phyloP scores from a whole-genome alignment of 2,329 filamentous ascomycete genomes.

The Tolypocladium tundrense region DNA sequence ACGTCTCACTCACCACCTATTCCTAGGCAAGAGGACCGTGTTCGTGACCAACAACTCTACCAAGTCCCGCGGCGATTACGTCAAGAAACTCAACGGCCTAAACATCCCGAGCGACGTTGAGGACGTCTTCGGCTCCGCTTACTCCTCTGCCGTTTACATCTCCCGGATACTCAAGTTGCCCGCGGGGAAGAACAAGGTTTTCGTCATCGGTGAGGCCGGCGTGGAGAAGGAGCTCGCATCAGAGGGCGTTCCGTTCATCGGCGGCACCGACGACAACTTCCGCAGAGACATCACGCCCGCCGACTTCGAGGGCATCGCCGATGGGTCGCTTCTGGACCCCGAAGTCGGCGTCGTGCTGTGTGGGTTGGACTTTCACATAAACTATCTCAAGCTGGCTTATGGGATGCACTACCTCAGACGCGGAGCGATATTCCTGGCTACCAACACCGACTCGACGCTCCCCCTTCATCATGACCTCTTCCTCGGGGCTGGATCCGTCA shows the following conservation, averaged over 20 bases:
- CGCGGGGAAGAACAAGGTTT: conserved; percentile 80
- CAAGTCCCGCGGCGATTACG: conserved; percentile 86
- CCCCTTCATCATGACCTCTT: conserved; percentile 77
- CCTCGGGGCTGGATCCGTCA: conserved; percentile 79
- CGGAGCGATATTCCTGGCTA: conserved; percentile 82
- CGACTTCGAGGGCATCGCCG: conserved; percentile 72
- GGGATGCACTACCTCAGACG: conserved; percentile 77
- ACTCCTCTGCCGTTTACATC: conserved; percentile 94
- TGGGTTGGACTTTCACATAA: conserved; percentile 88
- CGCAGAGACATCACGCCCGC: conserved; percentile 69
- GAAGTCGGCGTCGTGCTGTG: conserved; percentile 84
- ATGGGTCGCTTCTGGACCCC: conserved; percentile 66
- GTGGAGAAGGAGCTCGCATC: conserved; percentile 80
- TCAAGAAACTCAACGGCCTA: conserved; percentile 75
- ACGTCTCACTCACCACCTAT: background rate
- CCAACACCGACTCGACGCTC: conserved; percentile 84
- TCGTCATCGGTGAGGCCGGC: conserved; percentile 81
- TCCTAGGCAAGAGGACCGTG: conserved; percentile 73
- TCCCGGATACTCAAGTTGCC: conserved; percentile 78
- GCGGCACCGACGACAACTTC: conserved; percentile 72
- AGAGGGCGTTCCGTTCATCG: conserved; percentile 71
- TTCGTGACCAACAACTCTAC: conserved; percentile 99
- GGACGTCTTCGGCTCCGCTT: conserved; percentile 92
- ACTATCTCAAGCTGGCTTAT: conserved; percentile 82
- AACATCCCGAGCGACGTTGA: conserved; percentile 73